Percentiles rank a stretch among this genome's conserved stretches.
Evolutionary conservation across 768 basidiomycete species (phyloP).

Genomic region (Calocybe gangraenosa): DNA sequence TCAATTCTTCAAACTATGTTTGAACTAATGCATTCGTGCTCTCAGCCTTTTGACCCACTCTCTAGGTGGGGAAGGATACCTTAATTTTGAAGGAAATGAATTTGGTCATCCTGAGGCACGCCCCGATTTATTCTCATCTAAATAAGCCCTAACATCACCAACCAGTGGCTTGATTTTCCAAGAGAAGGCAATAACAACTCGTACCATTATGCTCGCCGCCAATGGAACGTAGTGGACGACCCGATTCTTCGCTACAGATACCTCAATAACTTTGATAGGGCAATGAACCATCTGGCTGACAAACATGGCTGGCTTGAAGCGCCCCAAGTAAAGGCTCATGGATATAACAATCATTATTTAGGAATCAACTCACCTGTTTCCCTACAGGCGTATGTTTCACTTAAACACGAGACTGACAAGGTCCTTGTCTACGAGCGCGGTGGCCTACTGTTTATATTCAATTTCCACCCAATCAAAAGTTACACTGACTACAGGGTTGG

Average conservation of each 20-base stretch:
- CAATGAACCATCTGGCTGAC: slow-evolving; percentile 86
- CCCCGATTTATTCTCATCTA: not conserved
- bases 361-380: slow-evolving; percentile 1
- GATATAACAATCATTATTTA: not conserved
- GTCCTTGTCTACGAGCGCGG: slow-evolving; percentile 92
- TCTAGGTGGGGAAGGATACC: slow-evolving; percentile 94
- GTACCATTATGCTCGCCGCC: slow-evolving; percentile 94
- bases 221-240: slow-evolving; percentile 96
- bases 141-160: slow-evolving; percentile 4
- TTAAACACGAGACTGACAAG: slow-evolving; percentile 93
- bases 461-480: slow-evolving; percentile 90
- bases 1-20: slow-evolving; percentile 9
- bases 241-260: slow-evolving; percentile 83
- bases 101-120: slow-evolving; percentile 95
- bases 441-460: slow-evolving; percentile 92
- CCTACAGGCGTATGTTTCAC: slow-evolving; percentile 80
- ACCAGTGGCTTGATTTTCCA: slow-evolving; percentile 97
- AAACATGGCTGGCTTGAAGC: slow-evolving; percentile 81
- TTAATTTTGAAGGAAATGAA: slow-evolving; percentile 98
- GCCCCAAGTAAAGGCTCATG: slow-evolving; percentile 49
- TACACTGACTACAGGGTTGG: slow-evolving; percentile 95
- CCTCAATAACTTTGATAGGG: slow-evolving; percentile 88
- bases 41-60: slow-evolving; percentile 82
- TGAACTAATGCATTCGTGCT: too few relatives aligned
- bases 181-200: slow-evolving; percentile 94